Evolutionary conservation across 352 stramenopile species (phyloP).

Genomic region (Phytophthora fragariae): DNA sequence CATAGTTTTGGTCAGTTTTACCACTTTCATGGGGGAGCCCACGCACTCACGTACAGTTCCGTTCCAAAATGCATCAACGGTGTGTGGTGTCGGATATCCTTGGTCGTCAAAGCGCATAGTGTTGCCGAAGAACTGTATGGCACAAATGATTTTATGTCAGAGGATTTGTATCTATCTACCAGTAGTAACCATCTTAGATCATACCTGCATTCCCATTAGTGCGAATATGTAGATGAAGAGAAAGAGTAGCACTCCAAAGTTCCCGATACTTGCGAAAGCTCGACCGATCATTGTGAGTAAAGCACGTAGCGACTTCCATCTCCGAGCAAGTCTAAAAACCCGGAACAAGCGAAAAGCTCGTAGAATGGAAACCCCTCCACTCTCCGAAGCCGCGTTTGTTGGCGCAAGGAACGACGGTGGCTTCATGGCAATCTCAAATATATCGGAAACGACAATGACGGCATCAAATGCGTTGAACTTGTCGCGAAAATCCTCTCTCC

Average conservation of each 20-base stretch:
- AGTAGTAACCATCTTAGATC: not conserved
- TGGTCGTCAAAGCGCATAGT: not conserved
- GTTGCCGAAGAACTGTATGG: not conserved
- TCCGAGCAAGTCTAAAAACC: not conserved
- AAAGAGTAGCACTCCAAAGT: not conserved
- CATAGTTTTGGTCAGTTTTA: no score
- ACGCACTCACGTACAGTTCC: slow-evolving; percentile 43
- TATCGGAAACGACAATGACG: slow-evolving; percentile 56
- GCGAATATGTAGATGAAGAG: slow-evolving; percentile 1
- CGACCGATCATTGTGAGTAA: not conserved
- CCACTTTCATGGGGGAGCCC: no score
- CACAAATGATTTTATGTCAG: not conserved
- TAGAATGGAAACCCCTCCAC: not conserved
- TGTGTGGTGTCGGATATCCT: not conserved
- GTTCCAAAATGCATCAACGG: slow-evolving; percentile 59
- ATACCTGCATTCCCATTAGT: not conserved
- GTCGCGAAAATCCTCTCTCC: slow-evolving; percentile 64
- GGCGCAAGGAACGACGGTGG: not conserved
- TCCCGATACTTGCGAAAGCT: not conserved
- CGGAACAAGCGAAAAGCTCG: not conserved
- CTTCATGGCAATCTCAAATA: not conserved
- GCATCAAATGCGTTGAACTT: slow-evolving; percentile 83
- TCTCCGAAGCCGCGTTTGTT: not conserved
- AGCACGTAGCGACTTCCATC: not conserved
- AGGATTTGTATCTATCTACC: not conserved